These are phyloP conservation scores for Filosporella fistucella DNA, from an alignment of 495 filamentous ascomycete species.

Conservation along the genomic window DNA sequence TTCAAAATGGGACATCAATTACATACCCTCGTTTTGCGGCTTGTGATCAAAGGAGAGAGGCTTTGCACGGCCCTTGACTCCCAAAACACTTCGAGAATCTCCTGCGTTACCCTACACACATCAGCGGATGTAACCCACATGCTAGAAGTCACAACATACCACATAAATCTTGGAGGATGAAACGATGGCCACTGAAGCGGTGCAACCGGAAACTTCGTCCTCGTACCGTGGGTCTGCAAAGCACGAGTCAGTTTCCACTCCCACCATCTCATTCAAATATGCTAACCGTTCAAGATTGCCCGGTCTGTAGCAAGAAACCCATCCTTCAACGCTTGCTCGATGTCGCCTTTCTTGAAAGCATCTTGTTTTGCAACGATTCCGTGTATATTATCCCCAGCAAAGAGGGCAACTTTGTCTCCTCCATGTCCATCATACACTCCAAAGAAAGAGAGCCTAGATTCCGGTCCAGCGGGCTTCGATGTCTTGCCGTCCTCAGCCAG, in stretches of 20 bases:
- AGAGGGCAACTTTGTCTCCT: constrained; percentile 91
- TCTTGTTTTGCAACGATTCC: constrained; percentile 93
- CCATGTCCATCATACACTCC: constrained; percentile 98
- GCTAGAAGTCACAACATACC: constrained; percentile 54
- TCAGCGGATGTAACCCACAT: neutral
- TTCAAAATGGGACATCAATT: neutral
- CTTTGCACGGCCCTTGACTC: constrained; percentile 94
- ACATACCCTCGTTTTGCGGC: constrained; percentile 90
- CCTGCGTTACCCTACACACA: constrained; percentile 80
- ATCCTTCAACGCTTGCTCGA: constrained; percentile 95
- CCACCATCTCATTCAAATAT: neutral
- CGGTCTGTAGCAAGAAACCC: constrained; percentile 94
- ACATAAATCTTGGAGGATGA: constrained; percentile 90
- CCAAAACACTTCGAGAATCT: constrained; percentile 89
- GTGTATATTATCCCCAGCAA: constrained; percentile 88
- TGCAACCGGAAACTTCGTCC: constrained; percentile 97
- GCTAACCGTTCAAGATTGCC: constrained; percentile 87
- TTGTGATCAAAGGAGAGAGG: constrained; percentile 98
- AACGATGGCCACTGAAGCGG: constrained; percentile 84
- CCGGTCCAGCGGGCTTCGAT: constrained; percentile 53
- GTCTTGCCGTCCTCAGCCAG: constrained; percentile 47
- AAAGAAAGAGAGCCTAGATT: constrained; percentile 85
- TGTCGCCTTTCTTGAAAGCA: constrained; percentile 82
- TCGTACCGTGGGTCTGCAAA: constrained; percentile 85
- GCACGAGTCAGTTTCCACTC: constrained; percentile 19